Conservation (phyloP, 2,329 filamentous ascomycete species). For the Seiridium cupressi region DNA sequence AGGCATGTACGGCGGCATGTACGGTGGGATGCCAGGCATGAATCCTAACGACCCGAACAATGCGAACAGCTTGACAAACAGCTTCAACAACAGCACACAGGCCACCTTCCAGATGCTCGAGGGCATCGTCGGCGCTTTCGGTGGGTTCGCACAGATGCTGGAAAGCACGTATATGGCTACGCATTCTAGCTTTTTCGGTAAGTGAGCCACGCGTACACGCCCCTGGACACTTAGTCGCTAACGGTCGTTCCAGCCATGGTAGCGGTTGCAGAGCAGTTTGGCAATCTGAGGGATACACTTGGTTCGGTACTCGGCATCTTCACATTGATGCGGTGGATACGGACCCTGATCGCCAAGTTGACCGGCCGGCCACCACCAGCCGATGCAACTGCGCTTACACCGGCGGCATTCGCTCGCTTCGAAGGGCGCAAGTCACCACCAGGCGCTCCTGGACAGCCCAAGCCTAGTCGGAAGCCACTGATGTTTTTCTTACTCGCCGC, state of each 20-base stretch:
- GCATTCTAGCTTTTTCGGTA: conserved; percentile 97
- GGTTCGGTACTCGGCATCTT: conserved; percentile 95
- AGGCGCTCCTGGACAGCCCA: conserved; percentile 63
- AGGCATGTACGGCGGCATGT: conserved; percentile 34
- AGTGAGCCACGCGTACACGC: conserved; percentile 27
- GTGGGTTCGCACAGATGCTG: conserved; percentile 97
- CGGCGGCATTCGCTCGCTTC: conserved; percentile 87
- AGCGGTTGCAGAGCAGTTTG: conserved; percentile 95
- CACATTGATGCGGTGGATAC: conserved; percentile 91
- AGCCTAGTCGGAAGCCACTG: conserved; percentile 90
- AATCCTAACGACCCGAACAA: conserved; percentile 70
- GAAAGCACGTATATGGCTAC: conserved; percentile 99
- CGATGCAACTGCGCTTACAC: conserved; percentile 82
- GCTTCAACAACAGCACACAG: conserved; percentile 91
- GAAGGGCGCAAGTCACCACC: conserved; percentile 60
- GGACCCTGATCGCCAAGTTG: conserved; percentile 85
- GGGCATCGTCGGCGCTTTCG: conserved; percentile 93
- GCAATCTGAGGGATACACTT: conserved; percentile 87
- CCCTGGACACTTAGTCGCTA: neutral
- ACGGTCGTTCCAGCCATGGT: conserved; percentile 72
- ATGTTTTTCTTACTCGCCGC: conserved; percentile 94
- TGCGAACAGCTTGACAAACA: conserved; percentile 90
- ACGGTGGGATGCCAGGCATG: conserved; percentile 42
- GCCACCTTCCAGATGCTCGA: conserved; percentile 98
- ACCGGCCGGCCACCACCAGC: conserved; percentile 89